Percentiles rank a stretch among this genome's conserved stretches.
phyloP scores from a whole-genome alignment of 2,329 filamentous ascomycete species.

The Calonectria leucothoes region DNA sequence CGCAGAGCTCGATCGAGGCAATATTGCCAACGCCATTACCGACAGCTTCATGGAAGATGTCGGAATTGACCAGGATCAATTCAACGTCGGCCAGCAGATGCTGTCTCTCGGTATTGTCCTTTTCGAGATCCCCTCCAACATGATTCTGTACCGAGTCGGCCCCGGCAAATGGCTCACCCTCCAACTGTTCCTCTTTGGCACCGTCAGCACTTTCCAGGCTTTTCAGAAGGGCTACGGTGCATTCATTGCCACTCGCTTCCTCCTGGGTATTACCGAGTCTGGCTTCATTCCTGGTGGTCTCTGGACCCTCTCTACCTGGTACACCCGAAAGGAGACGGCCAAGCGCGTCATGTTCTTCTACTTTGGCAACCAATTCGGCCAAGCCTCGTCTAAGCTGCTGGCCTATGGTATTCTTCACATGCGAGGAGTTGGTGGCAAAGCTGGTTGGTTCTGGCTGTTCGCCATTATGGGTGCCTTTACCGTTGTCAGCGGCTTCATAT shows the following conservation, averaged over 20 bases:
- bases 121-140: constrained; percentile 53
- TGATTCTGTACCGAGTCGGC: constrained; percentile 48
- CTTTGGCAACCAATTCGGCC: constrained; percentile 65
- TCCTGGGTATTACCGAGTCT: constrained; percentile 65
- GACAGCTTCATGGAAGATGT: constrained; percentile 62
- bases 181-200: constrained; percentile 65
- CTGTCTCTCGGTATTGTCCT: constrained; percentile 63
- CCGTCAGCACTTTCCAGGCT: constrained; percentile 65
- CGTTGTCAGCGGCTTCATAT: constrained; percentile 54
- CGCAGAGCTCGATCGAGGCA: constrained; percentile 53
- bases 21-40: constrained; percentile 61
- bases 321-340: constrained; percentile 62
- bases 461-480: constrained; percentile 64
- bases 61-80: constrained; percentile 60
- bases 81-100: constrained; percentile 64
- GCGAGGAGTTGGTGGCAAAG: constrained; percentile 56
- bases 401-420: constrained; percentile 62
- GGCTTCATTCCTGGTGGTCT: constrained; percentile 66
- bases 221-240: constrained; percentile 60
- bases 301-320: constrained; percentile 66
- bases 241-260: constrained; percentile 61
- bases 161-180: constrained; percentile 65
- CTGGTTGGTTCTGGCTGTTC: constrained; percentile 71
- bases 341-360: constrained; percentile 66
- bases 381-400: constrained; percentile 50